Base-by-base conservation (phyloP, 129 eudicot species). In the Tanacetum coccineum region DNA sequence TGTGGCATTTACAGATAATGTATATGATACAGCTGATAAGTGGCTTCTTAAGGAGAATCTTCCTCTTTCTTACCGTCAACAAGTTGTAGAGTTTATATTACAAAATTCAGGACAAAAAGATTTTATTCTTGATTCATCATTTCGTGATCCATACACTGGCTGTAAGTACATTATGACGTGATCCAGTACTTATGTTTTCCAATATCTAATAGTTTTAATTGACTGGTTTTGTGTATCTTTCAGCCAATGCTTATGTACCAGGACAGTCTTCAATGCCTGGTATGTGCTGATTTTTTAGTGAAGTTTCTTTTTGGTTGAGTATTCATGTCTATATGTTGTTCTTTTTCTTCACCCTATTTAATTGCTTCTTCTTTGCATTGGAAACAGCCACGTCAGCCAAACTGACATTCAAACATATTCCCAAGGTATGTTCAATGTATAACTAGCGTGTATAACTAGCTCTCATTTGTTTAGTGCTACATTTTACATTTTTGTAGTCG, bases 201-300 rank as follows among this genome's bases (percentile, higher is more conserved):
- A 49, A 59, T 6, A 32, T 32, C 63, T 13, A 19, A 58, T 60
- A 44, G 18, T 58, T 65, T 55, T 36, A 48, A 9, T 28, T 66
- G 39, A 57, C 68, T 60, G 54, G 10, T 68, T 49, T 42, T 39
- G 3, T 30, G 21, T 70, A 46, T 76, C 42, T 74, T 82, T 56
- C 94, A 94, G 99, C 95, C 70, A 94, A 74, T 78, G 99, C 99
- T 63, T 94, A 94, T 83, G 76, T 87, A 56, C 99, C 99, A 53
- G 99, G 97, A 66, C 83, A 81, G 65, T 60, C 94, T 28, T 87
- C 99, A 14, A 83, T 42, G 18, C 36, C 82, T 63, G 87, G 96
- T 93, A 80, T 70, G 78, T 65, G 45, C 48, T 75, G 15, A 9
- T 74, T 64, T 58, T 53, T 56, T 40, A 14, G 52, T 19, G 53